Percentiles rank a stretch among this genome's conserved stretches.
These are phyloP conservation scores for Ilex aquifolium DNA, from an alignment of 257 asterid genomes.

Conservation along the genomic window DNA sequence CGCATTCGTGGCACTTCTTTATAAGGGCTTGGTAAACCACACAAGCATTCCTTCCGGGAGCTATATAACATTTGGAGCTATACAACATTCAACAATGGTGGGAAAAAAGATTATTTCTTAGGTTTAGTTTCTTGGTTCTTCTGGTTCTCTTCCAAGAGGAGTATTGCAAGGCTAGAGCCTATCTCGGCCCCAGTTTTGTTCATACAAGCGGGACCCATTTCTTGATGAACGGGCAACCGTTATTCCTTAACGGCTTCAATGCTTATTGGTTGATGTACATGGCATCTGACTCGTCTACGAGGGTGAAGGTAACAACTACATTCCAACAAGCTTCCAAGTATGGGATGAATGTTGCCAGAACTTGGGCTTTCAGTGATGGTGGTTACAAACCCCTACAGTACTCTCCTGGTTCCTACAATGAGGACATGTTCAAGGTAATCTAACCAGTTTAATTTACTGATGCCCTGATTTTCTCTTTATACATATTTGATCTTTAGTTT, in stretches of 20 bases:
- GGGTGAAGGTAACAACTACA: too few relatives aligned
- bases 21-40: too few relatives aligned
- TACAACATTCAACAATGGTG: too few relatives aligned
- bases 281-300: slow-evolving; percentile 23
- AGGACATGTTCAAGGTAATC: slow-evolving; percentile 53
- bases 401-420: slow-evolving; percentile 36
- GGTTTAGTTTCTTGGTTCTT: too few relatives aligned
- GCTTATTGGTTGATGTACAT: slow-evolving; percentile 33
- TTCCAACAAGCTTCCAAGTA: slow-evolving; percentile 33
- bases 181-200: slow-evolving; percentile 2
- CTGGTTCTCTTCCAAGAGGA: too few relatives aligned
- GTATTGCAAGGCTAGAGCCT: background rate
- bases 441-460: too few relatives aligned
- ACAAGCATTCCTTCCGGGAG: too few relatives aligned
- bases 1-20: too few relatives aligned
- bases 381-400: slow-evolving; percentile 40
- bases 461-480: too few relatives aligned
- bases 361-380: slow-evolving; percentile 70
- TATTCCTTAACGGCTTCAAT: slow-evolving; percentile 31
- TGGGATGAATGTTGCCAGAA: slow-evolving; percentile 48
- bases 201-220: slow-evolving; percentile 18
- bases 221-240: slow-evolving; percentile 8
- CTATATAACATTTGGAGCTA: too few relatives aligned
- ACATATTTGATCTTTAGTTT: too few relatives aligned
- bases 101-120: too few relatives aligned